phyloP scores from a whole-genome alignment of 1,284 basidiomycete genomes.

The Heimioporus retisporus region DNA sequence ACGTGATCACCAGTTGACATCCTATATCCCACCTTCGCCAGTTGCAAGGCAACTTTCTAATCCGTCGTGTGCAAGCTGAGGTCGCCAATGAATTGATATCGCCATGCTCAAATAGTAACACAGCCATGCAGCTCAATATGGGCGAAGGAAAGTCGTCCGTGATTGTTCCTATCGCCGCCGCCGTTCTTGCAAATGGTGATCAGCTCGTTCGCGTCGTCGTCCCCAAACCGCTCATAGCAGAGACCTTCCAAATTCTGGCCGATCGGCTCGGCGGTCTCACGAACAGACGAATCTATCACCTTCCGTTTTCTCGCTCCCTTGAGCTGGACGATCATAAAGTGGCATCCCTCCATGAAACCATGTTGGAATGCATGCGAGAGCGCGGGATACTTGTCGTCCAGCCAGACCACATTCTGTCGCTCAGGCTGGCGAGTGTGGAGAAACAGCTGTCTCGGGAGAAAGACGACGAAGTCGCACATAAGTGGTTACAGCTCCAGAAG shows the following conservation, averaged over 20 bases:
- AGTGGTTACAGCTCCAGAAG: background rate
- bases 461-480: background rate
- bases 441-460: background rate
- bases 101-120: background rate
- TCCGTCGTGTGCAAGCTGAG: background rate
- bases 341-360: background rate
- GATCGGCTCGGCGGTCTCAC: conserved; percentile 11
- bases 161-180: conserved; percentile 1
- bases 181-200: background rate
- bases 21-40: conserved; percentile 22
- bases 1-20: background rate
- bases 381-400: no score
- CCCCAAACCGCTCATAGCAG: background rate
- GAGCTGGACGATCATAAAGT: background rate
- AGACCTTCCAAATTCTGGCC: conserved; percentile 2
- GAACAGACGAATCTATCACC: conserved; percentile 6
- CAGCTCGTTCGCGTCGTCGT: conserved; percentile 4
- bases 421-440: conserved; percentile 3
- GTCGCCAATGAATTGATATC: background rate
- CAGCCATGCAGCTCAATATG: conserved; percentile 1
- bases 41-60: conserved; percentile 45
- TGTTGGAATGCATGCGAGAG: no score
- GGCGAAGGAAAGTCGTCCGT: conserved; percentile 5
- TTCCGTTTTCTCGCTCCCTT: conserved; percentile 6
- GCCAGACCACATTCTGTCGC: background rate